Base-by-base conservation (phyloP, 2,329 filamentous ascomycete species). In the Fusarium ramigenum region DNA sequence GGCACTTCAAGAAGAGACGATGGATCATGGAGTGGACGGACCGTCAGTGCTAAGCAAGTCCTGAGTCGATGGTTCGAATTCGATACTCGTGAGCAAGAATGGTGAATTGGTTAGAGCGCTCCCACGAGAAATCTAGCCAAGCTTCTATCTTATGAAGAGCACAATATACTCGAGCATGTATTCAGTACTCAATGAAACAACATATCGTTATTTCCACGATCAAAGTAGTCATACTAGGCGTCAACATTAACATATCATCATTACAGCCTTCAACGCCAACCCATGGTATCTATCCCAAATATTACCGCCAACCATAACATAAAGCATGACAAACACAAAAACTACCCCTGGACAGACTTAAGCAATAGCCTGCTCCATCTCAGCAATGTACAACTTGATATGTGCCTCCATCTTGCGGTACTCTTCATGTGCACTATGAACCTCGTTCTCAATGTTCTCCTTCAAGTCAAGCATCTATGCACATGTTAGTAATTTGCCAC, bases 361-460 rank as follows among this genome's bases (percentile, higher is more conserved):
- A 40, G 72, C 85, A 75, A 96, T 90, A 63, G 92, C 92, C 83
- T 98, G 95, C 84, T 98, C 96, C 95, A 99, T 98, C 87, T 99
- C 96, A 9, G 93, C 97, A 79, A 99, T 97, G 85, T 99, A 99
- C 71, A 98, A 87, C 83, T 95, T 96, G 82, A 99, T 97, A 80
- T 99, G 96, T 42, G 94, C 92, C 82, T 98, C 96, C 90, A 99
- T 93, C 90, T 98, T 98, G 80, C 97, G 88, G 83, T 97, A 99
- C 85, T 98, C 94, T 75, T 97, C 95, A 77, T 97, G 91, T 2
- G 96, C 95, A 63, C 90, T 90, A 80, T 96, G 93, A 14, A 98
- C 92, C 83, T 99, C 96, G 70, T 92, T 95, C 80, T 98, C 96
- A 72, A 99, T 97, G 78, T 96, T 97, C 81, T 98, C 96, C 80